phyloP scores from a whole-genome alignment of 1,139 yeast species.

The Suhomyces yuchorum region DNA sequence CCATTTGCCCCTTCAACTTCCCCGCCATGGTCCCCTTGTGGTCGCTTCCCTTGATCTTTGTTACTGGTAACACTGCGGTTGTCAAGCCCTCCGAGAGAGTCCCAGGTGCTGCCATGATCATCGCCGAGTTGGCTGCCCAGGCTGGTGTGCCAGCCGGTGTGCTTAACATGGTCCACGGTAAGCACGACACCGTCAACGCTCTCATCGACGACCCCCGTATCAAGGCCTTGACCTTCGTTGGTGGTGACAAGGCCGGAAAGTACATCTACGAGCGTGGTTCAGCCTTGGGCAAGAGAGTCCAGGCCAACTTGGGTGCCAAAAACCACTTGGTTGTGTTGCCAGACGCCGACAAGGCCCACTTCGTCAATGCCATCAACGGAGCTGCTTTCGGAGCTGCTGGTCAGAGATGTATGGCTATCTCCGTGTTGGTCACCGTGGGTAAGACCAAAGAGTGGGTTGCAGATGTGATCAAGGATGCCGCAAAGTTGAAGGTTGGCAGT shows the following conservation, averaged over 20 bases:
- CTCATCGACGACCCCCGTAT: constrained; percentile 74
- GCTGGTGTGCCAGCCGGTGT: constrained; percentile 85
- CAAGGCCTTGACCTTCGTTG: constrained; percentile 78
- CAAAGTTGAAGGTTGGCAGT: constrained; percentile 60
- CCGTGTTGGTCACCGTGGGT: constrained; percentile 77
- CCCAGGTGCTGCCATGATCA: constrained; percentile 78
- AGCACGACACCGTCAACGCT: constrained; percentile 74
- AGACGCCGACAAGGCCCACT: constrained; percentile 68
- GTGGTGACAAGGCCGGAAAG: constrained; percentile 76
- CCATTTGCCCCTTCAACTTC: constrained; percentile 77
- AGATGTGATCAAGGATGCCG: constrained; percentile 63
- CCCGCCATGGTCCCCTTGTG: constrained; percentile 88
- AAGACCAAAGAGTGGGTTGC: constrained; percentile 64
- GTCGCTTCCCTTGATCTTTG: constrained; percentile 76
- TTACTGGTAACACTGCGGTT: constrained; percentile 76
- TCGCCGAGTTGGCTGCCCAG: constrained; percentile 71
- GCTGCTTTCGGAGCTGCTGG: constrained; percentile 89
- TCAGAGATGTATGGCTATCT: constrained; percentile 82
- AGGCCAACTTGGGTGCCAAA: constrained; percentile 78
- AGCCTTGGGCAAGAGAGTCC: constrained; percentile 73
- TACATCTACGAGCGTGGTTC: constrained; percentile 70
- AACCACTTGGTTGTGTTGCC: constrained; percentile 75
- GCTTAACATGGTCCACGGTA: constrained; percentile 73
- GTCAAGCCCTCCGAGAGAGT: constrained; percentile 78
- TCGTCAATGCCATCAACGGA: constrained; percentile 68